Percentiles rank a stretch among this genome's conserved stretches.
Evolutionary conservation across 352 stramenopile genomes (phyloP).

Genomic region (Porosira glacialis): DNA sequence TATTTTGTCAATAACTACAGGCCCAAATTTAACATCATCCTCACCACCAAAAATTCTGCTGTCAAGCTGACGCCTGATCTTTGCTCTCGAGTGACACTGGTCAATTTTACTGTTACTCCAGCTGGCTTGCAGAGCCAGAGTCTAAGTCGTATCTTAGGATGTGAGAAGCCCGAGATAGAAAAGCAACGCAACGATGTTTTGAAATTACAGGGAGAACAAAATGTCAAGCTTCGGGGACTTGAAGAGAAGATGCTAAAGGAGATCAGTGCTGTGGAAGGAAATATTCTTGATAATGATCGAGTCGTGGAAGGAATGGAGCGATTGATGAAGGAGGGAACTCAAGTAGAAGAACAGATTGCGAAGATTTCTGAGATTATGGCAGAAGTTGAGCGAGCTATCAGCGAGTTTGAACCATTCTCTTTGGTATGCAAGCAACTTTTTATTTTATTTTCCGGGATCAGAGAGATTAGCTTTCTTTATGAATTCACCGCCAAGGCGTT

Average conservation of each 20-base stretch:
- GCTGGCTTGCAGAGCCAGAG: slow-evolving; percentile 96
- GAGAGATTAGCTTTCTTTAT: slow-evolving; percentile 97
- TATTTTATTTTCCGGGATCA: slow-evolving; percentile 85
- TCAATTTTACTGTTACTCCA: slow-evolving; percentile 99
- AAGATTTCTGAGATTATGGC: slow-evolving; percentile 86
- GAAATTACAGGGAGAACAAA: slow-evolving; percentile 97
- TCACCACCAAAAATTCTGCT: slow-evolving; percentile 96
- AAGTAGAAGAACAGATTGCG: slow-evolving; percentile 90
- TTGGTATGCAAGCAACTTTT: slow-evolving; percentile 75
- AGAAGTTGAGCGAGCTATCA: slow-evolving; percentile 87
- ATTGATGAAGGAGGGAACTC: slow-evolving; percentile 95
- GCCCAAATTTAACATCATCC: slow-evolving; percentile 96
- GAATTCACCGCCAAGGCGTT: slow-evolving; percentile 98
- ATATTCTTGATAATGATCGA: slow-evolving; percentile 98
- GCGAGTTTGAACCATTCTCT: slow-evolving; percentile 93
- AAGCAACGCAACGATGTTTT: slow-evolving; percentile 92
- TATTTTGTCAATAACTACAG: too few species aligned
- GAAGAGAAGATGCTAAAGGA: slow-evolving; percentile 97
- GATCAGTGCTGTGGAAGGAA: slow-evolving; percentile 97
- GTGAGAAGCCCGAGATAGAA: slow-evolving; percentile 96
- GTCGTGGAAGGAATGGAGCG: slow-evolving; percentile 98
- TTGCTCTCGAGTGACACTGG: slow-evolving; percentile 96
- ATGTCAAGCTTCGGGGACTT: slow-evolving; percentile 92
- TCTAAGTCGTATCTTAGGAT: slow-evolving; percentile 92
- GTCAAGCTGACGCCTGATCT: slow-evolving; percentile 98